Evolutionary conservation across 257 asterid species (phyloP), one percentile per base, ranked within the genome.

Genomic region (Knoxia roxburghii): DNA sequence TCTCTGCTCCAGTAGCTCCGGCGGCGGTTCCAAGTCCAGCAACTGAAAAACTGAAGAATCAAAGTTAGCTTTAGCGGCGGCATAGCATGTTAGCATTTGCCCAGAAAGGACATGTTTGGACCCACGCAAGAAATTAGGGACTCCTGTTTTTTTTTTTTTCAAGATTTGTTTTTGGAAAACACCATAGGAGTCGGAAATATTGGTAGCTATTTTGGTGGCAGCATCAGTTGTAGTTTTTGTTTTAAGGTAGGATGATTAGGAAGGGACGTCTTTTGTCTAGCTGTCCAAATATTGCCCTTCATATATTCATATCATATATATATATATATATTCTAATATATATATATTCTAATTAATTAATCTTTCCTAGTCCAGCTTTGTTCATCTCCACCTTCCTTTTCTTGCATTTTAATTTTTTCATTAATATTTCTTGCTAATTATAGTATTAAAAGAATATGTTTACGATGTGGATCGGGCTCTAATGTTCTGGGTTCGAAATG

Each of bases 1-100:
- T 40, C 62, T 52, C 51, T 51, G 70, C 70, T 66, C 70, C 70
- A 51, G 35, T 46, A 32, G 51, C 75, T 69, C 89, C 59, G 50
- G 29, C 68, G 32, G 20, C 51, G 72, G 69, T 35, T 75, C 87
- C 62, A 86, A 82, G 57, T 13, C 83, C 77, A 39, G 50, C 78
- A 86, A 86, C 77, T 58, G 43, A 77, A 76, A 37, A 37, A 37
- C 4, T 37, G 41, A 78, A 76, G 83, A 56, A 18, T 23, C 26
- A 3, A 8, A 35, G n/a, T n/a, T n/a, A n/a, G n/a, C n/a, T n/a
- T n/a, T n/a, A n/a, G n/a, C n/a, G n/a, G n/a, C n/a, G n/a, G n/a
- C n/a, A n/a, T n/a, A n/a, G n/a, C n/a, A n/a, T n/a, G n/a, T n/a
- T n/a, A n/a, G n/a, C n/a, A n/a, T 20, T 15, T 8, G 10, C 17